Base-by-base conservation (phyloP, 768 basidiomycete species). In the Asterophora parasitica region DNA sequence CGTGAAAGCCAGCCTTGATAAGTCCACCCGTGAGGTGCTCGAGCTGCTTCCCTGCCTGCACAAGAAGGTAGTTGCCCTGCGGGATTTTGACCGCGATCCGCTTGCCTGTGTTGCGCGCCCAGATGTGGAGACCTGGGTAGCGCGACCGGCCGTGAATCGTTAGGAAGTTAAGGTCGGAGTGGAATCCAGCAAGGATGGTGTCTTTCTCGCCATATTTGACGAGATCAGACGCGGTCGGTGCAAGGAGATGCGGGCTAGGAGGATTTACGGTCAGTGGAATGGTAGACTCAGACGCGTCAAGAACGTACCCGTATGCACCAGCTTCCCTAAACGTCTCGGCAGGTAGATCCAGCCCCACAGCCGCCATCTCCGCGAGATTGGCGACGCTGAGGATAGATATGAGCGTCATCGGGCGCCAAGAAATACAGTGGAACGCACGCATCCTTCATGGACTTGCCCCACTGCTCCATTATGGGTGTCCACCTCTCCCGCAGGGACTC, bases 31-130 rank as follows among this genome's bases (percentile, higher is more conserved):
- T 82, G 35, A 92, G 70, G 65, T 91, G 89, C 61, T 96, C 94
- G 9, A 98, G 77, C 62, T 98, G 94, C 65, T 93, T 95, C 33
- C 94, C 94, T 1, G 93, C 93, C 65, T 98, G 94, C 1, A 98
- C 91, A 11, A 98, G 78, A 28, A 98, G 76, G 61, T 84, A 83
- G 33, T 83, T 78, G 3, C 86, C 88, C 1, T 78, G 72, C 0
- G 93, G 93, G 42, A 98, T 91, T 59, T 77, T 82, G 37, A 96
- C 93, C 2, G 84, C 73, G 51, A 97, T 90, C 11, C 90, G 83
- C 62, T 88, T 92, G 26, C 94, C 94, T 0, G 85, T 85, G 60
- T 97, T 96, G 31, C 94, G 78, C 11, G 92, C 94, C 94, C 94
- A 96, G 44, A 97, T 88, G 63, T 96, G 79, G 17, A 96, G 74